phyloP scores from a whole-genome alignment of 208 protist species.

The Entamoeba dispar region DNA sequence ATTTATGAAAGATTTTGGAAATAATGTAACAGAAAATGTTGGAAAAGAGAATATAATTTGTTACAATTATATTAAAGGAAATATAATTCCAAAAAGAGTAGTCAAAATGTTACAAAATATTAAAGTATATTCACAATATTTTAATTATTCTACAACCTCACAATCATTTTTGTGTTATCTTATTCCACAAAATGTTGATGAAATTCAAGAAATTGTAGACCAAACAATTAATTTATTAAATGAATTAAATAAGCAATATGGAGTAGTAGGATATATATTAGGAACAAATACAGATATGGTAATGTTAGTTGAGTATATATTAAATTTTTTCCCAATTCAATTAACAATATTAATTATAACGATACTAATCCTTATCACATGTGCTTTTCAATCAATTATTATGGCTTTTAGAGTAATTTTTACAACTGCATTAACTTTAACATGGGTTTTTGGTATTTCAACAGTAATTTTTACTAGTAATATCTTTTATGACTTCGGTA shows the following conservation, averaged over 20 bases:
- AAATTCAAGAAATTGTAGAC: background rate
- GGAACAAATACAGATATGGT: background rate
- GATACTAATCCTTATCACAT: slow-evolving; percentile 28
- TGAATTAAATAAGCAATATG: background rate
- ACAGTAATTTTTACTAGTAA: slow-evolving; percentile 29
- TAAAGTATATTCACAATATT: background rate
- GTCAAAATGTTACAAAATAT: background rate
- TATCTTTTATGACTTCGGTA: background rate
- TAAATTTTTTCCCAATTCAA: slow-evolving; percentile 25
- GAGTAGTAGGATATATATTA: background rate
- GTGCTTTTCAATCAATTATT: slow-evolving; percentile 32
- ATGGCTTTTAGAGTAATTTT: slow-evolving; percentile 33
- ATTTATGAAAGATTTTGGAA: background rate
- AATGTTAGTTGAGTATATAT: background rate
- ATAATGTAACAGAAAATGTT: background rate
- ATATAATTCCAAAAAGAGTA: background rate
- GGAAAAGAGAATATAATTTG: background rate
- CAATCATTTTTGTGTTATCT: background rate
- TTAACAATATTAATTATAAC: slow-evolving; percentile 16
- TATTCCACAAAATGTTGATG: background rate
- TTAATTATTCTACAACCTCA: background rate
- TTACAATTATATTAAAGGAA: background rate
- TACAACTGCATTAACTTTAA: slow-evolving; percentile 29
- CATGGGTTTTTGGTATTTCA: slow-evolving; percentile 23
- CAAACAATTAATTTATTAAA: background rate